Percentiles rank a stretch among this genome's conserved stretches.
Evolutionary conservation across 2,329 filamentous ascomycete genomes (phyloP).

Genomic region (Apiospora koreana): DNA sequence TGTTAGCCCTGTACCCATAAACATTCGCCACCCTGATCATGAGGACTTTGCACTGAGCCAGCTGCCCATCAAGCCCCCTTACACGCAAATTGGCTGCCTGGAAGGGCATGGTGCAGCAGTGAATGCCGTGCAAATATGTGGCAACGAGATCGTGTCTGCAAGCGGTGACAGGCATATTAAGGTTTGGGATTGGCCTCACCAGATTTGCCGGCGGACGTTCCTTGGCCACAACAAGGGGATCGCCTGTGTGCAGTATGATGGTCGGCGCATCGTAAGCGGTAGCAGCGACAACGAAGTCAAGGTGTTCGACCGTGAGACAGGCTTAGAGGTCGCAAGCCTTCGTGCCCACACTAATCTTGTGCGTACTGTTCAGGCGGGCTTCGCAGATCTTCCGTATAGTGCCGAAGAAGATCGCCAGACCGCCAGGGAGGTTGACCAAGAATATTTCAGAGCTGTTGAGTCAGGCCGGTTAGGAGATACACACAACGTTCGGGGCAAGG

Average conservation of each 20-base stretch:
- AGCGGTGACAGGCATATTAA: slow-evolving; percentile 94
- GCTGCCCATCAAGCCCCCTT: slow-evolving; percentile 61
- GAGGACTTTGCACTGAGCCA: slow-evolving; percentile 46
- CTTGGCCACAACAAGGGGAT: slow-evolving; percentile 93
- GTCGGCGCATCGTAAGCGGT: slow-evolving; percentile 88
- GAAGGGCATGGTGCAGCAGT: slow-evolving; percentile 89
- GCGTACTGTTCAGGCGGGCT: slow-evolving; percentile 91
- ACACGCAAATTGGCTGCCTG: slow-evolving; percentile 75
- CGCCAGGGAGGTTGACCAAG: slow-evolving; percentile 71
- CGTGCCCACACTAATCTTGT: slow-evolving; percentile 82
- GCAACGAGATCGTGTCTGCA: slow-evolving; percentile 86
- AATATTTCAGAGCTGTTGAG: slow-evolving; percentile 66
- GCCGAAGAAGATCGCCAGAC: slow-evolving; percentile 72
- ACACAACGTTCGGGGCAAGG: slow-evolving; percentile 36
- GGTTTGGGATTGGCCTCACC: slow-evolving; percentile 87
- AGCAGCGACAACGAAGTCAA: slow-evolving; percentile 96
- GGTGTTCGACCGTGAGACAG: slow-evolving; percentile 85
- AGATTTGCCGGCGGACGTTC: slow-evolving; percentile 74
- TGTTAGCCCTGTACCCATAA: slow-evolving; percentile 55
- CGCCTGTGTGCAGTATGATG: slow-evolving; percentile 96
- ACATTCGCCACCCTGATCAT: slow-evolving; percentile 56
- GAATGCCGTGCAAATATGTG: slow-evolving; percentile 90
- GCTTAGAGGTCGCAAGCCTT: slow-evolving; percentile 86
- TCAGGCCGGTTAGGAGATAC: slow-evolving; percentile 48
- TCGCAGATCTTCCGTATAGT: slow-evolving; percentile 83